Percentiles rank a stretch among this genome's conserved stretches.
Conservation (phyloP, 805 yeast species). For the Saccharomycopsis fibuligera region DNA sequence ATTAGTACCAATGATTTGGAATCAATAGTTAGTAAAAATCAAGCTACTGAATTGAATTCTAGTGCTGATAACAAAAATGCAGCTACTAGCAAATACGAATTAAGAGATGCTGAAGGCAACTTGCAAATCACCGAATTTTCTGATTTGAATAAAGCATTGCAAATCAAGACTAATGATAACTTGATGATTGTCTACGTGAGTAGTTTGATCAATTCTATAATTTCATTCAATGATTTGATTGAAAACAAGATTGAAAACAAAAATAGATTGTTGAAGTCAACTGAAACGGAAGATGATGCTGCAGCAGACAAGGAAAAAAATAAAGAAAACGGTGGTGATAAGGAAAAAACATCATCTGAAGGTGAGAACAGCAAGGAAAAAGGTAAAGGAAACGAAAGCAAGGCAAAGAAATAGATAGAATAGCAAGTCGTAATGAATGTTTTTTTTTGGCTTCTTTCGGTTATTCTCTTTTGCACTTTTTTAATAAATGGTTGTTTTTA, state of each 20-base stretch:
- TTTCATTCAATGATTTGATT: conserved; percentile 93
- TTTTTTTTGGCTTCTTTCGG: too few species aligned
- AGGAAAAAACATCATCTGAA: background rate
- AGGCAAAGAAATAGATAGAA: too few species aligned
- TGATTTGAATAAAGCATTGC: conserved; percentile 66
- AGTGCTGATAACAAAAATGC: conserved; percentile 5
- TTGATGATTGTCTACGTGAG: conserved; percentile 89
- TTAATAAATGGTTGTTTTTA: too few species aligned
- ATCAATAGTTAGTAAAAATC: conserved; percentile 17
- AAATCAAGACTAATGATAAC: conserved; percentile 91
- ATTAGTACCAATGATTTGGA: conserved; percentile 24
- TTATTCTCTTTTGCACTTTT: too few species aligned
- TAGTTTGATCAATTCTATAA: conserved; percentile 85
- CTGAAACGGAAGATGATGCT: conserved; percentile 24
- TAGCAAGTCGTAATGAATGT: too few species aligned
- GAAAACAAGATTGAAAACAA: conserved; percentile 90
- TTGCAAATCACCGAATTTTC: conserved; percentile 19
- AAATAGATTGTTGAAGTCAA: conserved; percentile 26
- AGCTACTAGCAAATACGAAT: conserved; percentile 3
- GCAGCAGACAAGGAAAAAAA: background rate
- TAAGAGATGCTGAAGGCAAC: conserved; percentile 20
- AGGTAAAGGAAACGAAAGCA: too few species aligned
- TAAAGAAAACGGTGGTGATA: background rate
- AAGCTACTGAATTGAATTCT: conserved; percentile 24
- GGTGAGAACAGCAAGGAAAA: too few species aligned